Evolutionary conservation across 805 yeast species (phyloP).

Genomic region (Saturnispora bothae): DNA sequence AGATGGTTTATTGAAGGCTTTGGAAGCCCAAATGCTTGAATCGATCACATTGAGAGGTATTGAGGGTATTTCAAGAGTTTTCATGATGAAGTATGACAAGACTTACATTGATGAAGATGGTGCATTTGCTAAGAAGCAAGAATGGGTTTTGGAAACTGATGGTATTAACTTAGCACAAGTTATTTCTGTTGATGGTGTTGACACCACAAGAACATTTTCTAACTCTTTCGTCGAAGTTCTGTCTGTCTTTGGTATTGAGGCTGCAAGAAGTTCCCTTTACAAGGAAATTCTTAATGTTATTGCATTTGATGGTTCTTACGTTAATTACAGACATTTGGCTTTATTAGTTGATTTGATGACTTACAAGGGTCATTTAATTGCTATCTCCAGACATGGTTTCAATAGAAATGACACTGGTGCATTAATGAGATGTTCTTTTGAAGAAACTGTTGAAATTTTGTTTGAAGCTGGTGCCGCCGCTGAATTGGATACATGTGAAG

Average conservation of each 20-base stretch:
- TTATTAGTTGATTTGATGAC: conserved; percentile 97
- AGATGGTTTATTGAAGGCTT: conserved; percentile 89
- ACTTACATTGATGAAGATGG: conserved; percentile 70
- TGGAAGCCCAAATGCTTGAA: conserved; percentile 94
- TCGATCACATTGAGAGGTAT: conserved; percentile 93
- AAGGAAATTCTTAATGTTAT: conserved; percentile 93
- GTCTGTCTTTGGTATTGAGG: conserved; percentile 95
- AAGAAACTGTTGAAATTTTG: conserved; percentile 95
- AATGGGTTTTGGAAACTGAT: conserved; percentile 98
- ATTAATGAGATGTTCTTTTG: conserved; percentile 97
- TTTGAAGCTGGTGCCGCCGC: conserved; percentile 98
- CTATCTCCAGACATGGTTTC: conserved; percentile 98
- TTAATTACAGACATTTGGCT: conserved; percentile 97
- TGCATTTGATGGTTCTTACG: conserved; percentile 99
- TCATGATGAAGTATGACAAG: conserved; percentile 78
- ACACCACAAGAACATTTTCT: conserved; percentile 80
- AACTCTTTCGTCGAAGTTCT: conserved; percentile 94
- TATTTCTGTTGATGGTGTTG: conserved; percentile 91
- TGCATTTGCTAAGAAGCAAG: conserved; percentile 79
- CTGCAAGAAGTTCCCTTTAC: conserved; percentile 89
- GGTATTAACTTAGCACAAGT: conserved; percentile 95
- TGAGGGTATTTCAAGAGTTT: conserved; percentile 82
- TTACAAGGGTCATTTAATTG: conserved; percentile 95
- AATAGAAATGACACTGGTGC: conserved; percentile 99
- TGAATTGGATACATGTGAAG: conserved; percentile 95